phyloP scores from a whole-genome alignment of 257 asterid species.

The Gentiana macrophylla region DNA sequence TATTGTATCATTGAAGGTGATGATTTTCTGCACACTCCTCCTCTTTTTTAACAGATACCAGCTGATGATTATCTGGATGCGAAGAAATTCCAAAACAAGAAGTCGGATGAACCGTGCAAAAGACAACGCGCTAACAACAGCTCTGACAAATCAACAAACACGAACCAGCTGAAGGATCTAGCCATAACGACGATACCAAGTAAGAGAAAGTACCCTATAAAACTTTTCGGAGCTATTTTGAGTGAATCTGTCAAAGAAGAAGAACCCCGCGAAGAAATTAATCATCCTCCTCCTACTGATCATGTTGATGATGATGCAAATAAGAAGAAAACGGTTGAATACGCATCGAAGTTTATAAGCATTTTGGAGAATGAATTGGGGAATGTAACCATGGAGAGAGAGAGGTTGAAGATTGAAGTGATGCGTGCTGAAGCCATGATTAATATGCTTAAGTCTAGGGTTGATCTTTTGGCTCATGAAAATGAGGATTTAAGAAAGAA shows the following conservation, averaged over 20 bases:
- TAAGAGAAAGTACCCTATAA: constrained; percentile 40
- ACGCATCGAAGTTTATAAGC: constrained; percentile 79
- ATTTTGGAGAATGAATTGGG: constrained; percentile 76
- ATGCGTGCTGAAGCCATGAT: constrained; percentile 95
- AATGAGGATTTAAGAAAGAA: constrained; percentile 42
- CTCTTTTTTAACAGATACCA: too few species aligned
- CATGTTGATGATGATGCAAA: constrained; percentile 91
- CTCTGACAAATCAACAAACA: constrained; percentile 82
- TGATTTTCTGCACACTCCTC: too few species aligned
- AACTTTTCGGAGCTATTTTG: constrained; percentile 52
- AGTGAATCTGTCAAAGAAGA: constrained; percentile 42
- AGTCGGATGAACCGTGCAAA: constrained; percentile 59
- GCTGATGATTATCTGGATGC: constrained; percentile 20
- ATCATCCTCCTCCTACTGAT: constrained; percentile 27
- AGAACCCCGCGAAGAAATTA: constrained; percentile 8
- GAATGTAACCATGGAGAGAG: constrained; percentile 82
- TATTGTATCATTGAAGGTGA: too few species aligned
- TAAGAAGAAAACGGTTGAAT: constrained; percentile 88
- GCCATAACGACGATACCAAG: constrained; percentile 49
- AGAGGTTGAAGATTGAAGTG: constrained; percentile 82
- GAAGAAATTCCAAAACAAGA: constrained; percentile 40
- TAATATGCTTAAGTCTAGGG: constrained; percentile 69
- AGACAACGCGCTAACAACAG: constrained; percentile 53
- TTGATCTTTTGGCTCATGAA: constrained; percentile 54
- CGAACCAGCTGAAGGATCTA: constrained; percentile 45